Conservation (phyloP, 2,329 filamentous ascomycete genomes). For the Alternaria sp. region DNA sequence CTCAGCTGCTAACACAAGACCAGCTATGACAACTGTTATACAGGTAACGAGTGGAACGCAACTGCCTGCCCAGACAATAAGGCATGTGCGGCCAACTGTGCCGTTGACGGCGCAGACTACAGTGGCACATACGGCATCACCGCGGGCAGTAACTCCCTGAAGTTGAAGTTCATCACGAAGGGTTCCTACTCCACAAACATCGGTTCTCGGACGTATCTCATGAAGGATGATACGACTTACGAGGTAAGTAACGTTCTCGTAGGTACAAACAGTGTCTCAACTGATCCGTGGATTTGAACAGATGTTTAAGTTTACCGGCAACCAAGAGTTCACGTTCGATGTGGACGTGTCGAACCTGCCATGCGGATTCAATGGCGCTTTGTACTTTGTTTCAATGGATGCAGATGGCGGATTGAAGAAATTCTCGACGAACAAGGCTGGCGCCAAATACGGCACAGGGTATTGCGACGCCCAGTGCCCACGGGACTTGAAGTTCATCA, state of each 20-base stretch:
- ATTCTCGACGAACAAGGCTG: constrained; percentile 55
- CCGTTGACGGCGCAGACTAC: constrained; percentile 51
- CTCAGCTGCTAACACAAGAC: neutral
- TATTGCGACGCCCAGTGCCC: constrained; percentile 47
- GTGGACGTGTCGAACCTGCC: constrained; percentile 64
- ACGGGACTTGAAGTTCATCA: constrained; percentile 57
- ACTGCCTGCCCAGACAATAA: constrained; percentile 45
- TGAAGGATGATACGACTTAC: constrained; percentile 44
- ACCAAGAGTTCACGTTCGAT: constrained; percentile 56
- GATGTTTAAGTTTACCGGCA: constrained; percentile 46
- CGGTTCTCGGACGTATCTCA: constrained; percentile 47
- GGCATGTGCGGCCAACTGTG: constrained; percentile 45
- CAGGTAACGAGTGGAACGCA: constrained; percentile 51
- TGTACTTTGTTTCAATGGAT: constrained; percentile 63
- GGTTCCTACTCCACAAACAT: constrained; percentile 51
- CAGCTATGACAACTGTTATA: constrained; percentile 50
- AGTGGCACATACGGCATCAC: constrained; percentile 54
- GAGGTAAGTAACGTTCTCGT: neutral
- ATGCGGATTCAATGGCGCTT: constrained; percentile 70
- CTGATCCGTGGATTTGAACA: constrained; percentile 8
- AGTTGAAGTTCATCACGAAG: constrained; percentile 63
- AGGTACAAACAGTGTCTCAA: neutral
- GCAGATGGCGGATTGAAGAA: constrained; percentile 63
- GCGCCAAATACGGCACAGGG: constrained; percentile 60
- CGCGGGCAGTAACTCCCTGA: constrained; percentile 58